Conservation (phyloP, 306 rosid species). For the Prunus campanulata region DNA sequence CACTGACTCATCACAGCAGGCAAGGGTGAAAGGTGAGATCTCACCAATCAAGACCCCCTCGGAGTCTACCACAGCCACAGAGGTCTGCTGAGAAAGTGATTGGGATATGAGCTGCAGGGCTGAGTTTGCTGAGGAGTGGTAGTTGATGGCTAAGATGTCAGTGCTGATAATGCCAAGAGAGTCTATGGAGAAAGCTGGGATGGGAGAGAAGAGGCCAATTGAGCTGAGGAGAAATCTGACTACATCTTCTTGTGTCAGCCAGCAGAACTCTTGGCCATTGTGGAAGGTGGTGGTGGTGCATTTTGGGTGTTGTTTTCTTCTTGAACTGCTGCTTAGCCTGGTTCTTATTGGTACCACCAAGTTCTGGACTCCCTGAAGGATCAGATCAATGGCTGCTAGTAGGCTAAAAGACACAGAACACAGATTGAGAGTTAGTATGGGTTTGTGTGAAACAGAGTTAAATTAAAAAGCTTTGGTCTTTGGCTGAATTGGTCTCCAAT, state of each 20-base stretch:
- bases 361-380: constrained; percentile 84
- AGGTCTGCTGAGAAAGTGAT: constrained; percentile 63
- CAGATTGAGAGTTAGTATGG: neutral
- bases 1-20: constrained; percentile 72
- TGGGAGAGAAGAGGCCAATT: constrained; percentile 73
- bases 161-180: constrained; percentile 60
- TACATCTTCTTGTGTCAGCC: constrained; percentile 90
- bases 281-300: constrained; percentile 36
- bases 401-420: constrained; percentile 48
- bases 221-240: constrained; percentile 76
- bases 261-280: constrained; percentile 68
- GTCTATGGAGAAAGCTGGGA: constrained; percentile 62
- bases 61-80: constrained; percentile 73
- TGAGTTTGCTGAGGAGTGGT: constrained; percentile 73
- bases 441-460: neutral
- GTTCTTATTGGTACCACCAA: constrained; percentile 67
- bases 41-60: constrained; percentile 78
- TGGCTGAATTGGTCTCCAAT: neutral
- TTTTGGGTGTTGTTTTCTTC: constrained; percentile 68
- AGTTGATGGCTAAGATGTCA: constrained; percentile 55
- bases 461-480: neutral
- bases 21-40: constrained; percentile 82
- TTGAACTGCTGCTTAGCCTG: constrained; percentile 40
- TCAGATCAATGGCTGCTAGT: constrained; percentile 78
- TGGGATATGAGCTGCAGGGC: constrained; percentile 60